A percentile compares a stretch with the other conserved stretches of the same genome.
Conservation (phyloP, 805 yeast genomes). For the Saccharomycopsis sp. region DNA sequence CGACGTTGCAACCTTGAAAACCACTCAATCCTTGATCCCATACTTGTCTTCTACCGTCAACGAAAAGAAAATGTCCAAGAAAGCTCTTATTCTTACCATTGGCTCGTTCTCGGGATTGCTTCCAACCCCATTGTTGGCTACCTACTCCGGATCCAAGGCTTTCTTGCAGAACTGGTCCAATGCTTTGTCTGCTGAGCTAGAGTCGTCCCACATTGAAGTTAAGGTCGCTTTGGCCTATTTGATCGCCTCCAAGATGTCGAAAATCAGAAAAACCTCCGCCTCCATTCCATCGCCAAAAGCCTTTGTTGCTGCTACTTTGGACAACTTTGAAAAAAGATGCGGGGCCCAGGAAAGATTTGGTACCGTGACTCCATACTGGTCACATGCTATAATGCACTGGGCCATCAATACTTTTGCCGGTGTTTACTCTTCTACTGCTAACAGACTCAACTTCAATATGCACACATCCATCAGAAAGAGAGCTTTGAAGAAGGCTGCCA, state of each 20-base stretch:
- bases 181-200: slow-evolving; percentile 82
- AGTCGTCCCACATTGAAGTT: slow-evolving; percentile 66
- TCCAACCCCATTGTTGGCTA: slow-evolving; percentile 88
- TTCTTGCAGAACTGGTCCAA: slow-evolving; percentile 90
- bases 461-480: slow-evolving; percentile 75
- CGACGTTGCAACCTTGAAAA: slow-evolving; percentile 72
- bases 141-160: slow-evolving; percentile 94
- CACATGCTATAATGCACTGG: slow-evolving; percentile 91
- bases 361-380: slow-evolving; percentile 86
- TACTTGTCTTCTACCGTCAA: slow-evolving; percentile 49
- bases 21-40: slow-evolving; percentile 78
- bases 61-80: slow-evolving; percentile 31
- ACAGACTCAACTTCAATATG: slow-evolving; percentile 61
- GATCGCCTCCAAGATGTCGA: slow-evolving; percentile 94
- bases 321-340: slow-evolving; percentile 68
- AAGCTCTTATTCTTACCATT: slow-evolving; percentile 85
- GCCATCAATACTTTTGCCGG: slow-evolving; percentile 74
- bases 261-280: slow-evolving; percentile 68
- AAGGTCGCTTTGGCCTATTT: slow-evolving; percentile 80
- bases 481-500: slow-evolving; percentile 70
- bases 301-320: slow-evolving; percentile 71
- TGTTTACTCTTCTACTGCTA: slow-evolving; percentile 65
- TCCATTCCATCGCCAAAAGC: slow-evolving; percentile 74
- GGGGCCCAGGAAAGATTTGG: slow-evolving; percentile 92
- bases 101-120: slow-evolving; percentile 94